Conservation (phyloP, 306 rosid species). For the Spatholobus suberectus region DNA sequence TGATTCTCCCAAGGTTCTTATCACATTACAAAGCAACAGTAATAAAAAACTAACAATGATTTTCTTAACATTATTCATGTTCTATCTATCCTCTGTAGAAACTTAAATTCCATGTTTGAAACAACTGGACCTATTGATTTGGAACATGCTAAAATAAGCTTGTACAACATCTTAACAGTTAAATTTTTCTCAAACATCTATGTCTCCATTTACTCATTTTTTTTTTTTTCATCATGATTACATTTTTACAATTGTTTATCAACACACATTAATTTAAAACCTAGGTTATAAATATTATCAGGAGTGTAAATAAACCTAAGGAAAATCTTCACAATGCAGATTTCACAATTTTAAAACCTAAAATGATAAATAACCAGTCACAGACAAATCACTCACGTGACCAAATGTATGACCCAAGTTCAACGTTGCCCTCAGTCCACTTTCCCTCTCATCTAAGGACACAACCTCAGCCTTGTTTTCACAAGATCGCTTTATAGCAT, state of each 20-base stretch:
- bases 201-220: conserved; percentile 13
- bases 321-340: background rate
- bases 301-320: background rate
- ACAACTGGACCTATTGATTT: conserved; percentile 18
- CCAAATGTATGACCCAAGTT: conserved; percentile 99
- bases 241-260: background rate
- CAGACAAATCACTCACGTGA: conserved; percentile 67
- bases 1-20: too few species aligned
- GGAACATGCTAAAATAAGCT: background rate
- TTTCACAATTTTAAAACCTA: conserved; percentile 25
- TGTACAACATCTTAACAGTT: background rate
- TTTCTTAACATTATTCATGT: conserved; percentile 15
- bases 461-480: conserved; percentile 98
- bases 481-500: conserved; percentile 95
- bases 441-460: conserved; percentile 91
- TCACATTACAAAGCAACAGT: background rate
- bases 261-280: conserved; percentile 8
- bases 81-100: conserved; percentile 5
- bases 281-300: conserved; percentile 18
- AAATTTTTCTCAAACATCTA: background rate
- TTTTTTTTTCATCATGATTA: background rate
- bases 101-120: conserved; percentile 13
- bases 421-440: conserved; percentile 94
- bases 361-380: conserved; percentile 35
- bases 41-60: background rate